These are phyloP conservation scores for Globisporangium irregulare DNA, from an alignment of 352 stramenopile genomes.

Conservation along the genomic window DNA sequence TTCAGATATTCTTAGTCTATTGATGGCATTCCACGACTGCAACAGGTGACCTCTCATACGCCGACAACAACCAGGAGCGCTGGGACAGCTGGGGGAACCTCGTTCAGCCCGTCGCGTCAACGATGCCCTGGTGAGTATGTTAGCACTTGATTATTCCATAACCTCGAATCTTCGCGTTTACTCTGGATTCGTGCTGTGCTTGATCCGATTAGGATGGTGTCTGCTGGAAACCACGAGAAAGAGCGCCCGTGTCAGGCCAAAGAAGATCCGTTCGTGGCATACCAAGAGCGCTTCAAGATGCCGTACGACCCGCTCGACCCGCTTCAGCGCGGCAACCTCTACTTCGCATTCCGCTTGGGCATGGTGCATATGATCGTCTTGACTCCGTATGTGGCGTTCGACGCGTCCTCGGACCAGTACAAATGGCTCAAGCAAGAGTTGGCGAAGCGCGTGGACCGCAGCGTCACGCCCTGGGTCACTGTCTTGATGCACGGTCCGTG, in stretches of 20 bases:
- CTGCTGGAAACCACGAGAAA: slow-evolving; percentile 86
- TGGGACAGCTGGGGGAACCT: slow-evolving; percentile 90
- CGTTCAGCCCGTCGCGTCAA: slow-evolving; percentile 70
- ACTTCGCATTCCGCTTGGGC: slow-evolving; percentile 89
- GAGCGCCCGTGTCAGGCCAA: slow-evolving; percentile 59
- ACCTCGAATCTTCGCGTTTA: not conserved
- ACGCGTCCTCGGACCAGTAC: slow-evolving; percentile 80
- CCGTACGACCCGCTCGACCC: slow-evolving; percentile 54
- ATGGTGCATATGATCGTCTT: slow-evolving; percentile 88
- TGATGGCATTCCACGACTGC: not conserved
- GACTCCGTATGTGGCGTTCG: slow-evolving; percentile 88
- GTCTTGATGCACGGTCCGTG: slow-evolving; percentile 92
- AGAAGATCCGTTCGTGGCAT: slow-evolving; percentile 74
- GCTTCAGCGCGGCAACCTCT: slow-evolving; percentile 81
- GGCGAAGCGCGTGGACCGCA: slow-evolving; percentile 70
- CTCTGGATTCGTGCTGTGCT: slow-evolving; percentile 13
- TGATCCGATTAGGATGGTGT: slow-evolving; percentile 52
- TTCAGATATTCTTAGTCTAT: not conserved
- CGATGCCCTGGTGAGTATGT: slow-evolving; percentile 40
- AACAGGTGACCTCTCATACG: slow-evolving; percentile 89
- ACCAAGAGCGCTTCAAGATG: slow-evolving; percentile 88
- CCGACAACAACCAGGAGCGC: slow-evolving; percentile 75
- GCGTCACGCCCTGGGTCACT: slow-evolving; percentile 88
- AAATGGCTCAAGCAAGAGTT: slow-evolving; percentile 88
- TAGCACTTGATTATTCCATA: not conserved